Conservation (phyloP, 371 early-diverging fungal species). For the Mucor sp. region DNA sequence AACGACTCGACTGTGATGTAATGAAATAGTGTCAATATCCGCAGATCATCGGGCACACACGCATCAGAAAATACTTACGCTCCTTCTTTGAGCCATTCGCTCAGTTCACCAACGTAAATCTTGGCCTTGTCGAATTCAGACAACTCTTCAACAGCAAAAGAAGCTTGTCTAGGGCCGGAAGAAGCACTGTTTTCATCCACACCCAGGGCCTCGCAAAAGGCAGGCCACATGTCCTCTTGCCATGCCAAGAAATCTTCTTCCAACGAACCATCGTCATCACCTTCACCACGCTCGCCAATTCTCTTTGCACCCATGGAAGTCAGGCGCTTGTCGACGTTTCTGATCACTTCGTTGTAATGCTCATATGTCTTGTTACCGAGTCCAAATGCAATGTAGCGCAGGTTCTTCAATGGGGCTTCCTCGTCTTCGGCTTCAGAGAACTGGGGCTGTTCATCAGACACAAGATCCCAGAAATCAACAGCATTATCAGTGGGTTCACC, state of each 20-base stretch:
- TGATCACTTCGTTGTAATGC: conserved; percentile 85
- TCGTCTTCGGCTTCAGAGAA: conserved; percentile 57
- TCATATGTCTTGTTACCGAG: conserved; percentile 98
- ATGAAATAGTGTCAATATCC: neutral
- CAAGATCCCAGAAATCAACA: conserved; percentile 81
- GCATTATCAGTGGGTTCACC: conserved; percentile 96
- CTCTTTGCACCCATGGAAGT: conserved; percentile 72
- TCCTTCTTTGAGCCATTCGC: conserved; percentile 35
- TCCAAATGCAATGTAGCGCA: conserved; percentile 88
- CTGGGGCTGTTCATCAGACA: conserved; percentile 68
- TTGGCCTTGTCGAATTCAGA: conserved; percentile 35
- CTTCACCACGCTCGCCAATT: conserved; percentile 88
- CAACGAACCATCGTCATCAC: conserved; percentile 94
- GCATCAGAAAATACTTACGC: conserved; percentile 16
- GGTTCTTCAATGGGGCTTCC: conserved; percentile 57
- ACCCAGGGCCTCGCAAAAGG: conserved; percentile 73
- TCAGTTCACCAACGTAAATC: conserved; percentile 65
- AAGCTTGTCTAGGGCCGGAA: conserved; percentile 42
- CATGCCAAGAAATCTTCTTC: conserved; percentile 96
- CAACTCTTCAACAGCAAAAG: conserved; percentile 49
- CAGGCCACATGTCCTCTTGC: conserved; percentile 86
- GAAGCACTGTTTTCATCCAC: conserved; percentile 57
- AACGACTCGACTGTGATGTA: conserved; percentile 27
- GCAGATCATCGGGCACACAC: neutral
- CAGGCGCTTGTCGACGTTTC: conserved; percentile 69